phyloP scores from a whole-genome alignment of 2,329 filamentous ascomycete genomes.

The Neophaeococcomyces mojaviensis region DNA sequence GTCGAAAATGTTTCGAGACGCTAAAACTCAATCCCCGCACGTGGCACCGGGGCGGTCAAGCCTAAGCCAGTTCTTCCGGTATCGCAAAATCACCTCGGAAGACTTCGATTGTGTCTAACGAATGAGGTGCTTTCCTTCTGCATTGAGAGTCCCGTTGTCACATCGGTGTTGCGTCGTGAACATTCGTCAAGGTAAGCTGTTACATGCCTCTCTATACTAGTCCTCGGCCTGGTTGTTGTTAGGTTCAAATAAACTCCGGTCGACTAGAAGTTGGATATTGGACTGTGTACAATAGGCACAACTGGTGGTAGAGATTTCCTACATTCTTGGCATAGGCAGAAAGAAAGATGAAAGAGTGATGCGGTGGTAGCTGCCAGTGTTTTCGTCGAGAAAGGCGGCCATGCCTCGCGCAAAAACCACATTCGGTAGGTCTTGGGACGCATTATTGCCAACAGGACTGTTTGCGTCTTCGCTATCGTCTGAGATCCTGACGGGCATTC shows the following conservation, averaged over 20 bases:
- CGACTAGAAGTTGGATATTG: too few species aligned
- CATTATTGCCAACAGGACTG: slow-evolving; percentile 9
- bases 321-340: slow-evolving; percentile 20
- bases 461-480: slow-evolving; percentile 11
- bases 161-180: too few species aligned
- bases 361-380: slow-evolving; percentile 17
- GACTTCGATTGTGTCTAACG: too few species aligned
- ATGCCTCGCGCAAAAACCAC: slow-evolving; percentile 18
- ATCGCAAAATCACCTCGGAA: not conserved
- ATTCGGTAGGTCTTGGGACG: slow-evolving; percentile 12
- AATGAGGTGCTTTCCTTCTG: too few species aligned
- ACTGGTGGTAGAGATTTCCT: not conserved
- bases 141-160: too few species aligned
- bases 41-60: not conserved
- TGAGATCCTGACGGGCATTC: slow-evolving; percentile 13
- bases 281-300: too few species aligned
- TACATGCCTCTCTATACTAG: too few species aligned
- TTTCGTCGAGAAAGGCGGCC: slow-evolving; percentile 18
- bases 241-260: too few species aligned
- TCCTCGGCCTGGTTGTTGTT: too few species aligned
- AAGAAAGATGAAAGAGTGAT: slow-evolving; percentile 21
- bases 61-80: not conserved
- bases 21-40: slow-evolving; percentile 4
- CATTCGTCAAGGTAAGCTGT: too few species aligned
- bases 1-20: slow-evolving; percentile 2